Evolutionary conservation across 2,329 filamentous ascomycete genomes (phyloP), one percentile per base, ranked within the genome.

Genomic region (Diaporthe australafricana): DNA sequence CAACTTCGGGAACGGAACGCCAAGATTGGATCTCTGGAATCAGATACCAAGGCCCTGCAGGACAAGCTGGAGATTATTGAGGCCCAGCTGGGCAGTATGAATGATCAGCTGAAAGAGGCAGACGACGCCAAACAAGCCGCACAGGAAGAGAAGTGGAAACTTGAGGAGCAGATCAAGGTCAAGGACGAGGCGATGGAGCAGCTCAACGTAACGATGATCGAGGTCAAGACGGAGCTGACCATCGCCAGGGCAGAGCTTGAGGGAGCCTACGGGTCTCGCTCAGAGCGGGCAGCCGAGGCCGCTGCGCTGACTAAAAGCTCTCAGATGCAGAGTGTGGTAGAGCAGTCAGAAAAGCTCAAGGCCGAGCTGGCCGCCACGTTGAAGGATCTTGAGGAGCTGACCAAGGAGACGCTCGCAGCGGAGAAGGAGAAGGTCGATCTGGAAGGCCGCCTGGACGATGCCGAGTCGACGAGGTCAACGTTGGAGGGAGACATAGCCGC

Each of bases 201-300:
- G 69, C 81, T 88, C 68, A 87, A 87, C 78, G 81, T 84, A 77
- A 84, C 85, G 77, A 78, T 90, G 69, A 86, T 87, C 42, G 88
- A 90, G 80, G 84, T 89, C 78, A 90, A 90, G 84, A 90, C 88
- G 68, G 89, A 91, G 76, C 83, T 89, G 72, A 89, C 88, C 56
- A 86, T 90, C 76, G 87, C 88, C 65, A 87, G 88, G 77, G 89
- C 89, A 22, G 89, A 91, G 79, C 85, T 91, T 38, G 89, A 91
- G 74, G 88, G 88, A 70, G 89, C 89, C 32, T 90, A 90, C 77
- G 89, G 89, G 71, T 86, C 87, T 71, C 86, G 88, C 72, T 85
- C 87, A 71, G 85, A 91, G 80, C 87, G 89, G 27, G 88, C 89
- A 25, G 86, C 87, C 16, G 88, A 90, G 75, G 86, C 87, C 25